phyloP scores from a whole-genome alignment of 768 basidiomycete species.

The Tricholomella constricta region DNA sequence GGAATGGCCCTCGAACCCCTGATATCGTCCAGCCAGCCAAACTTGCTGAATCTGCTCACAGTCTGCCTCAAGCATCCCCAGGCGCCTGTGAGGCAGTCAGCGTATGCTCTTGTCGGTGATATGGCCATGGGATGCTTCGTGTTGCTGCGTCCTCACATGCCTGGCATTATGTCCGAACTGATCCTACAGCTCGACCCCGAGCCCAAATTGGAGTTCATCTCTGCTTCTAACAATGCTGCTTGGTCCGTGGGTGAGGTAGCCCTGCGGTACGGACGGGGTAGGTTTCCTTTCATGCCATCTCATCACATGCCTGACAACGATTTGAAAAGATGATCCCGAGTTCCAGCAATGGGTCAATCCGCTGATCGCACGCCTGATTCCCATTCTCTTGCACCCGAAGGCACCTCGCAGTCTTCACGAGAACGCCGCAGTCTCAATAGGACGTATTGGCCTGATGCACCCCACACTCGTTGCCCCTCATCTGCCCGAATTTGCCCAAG shows the following conservation, averaged over 20 bases:
- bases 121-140: slow-evolving; percentile 95
- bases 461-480: slow-evolving; percentile 87
- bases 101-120: slow-evolving; percentile 98
- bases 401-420: slow-evolving; percentile 93
- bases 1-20: slow-evolving; percentile 75
- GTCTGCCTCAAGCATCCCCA: slow-evolving; percentile 95
- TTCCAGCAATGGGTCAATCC: slow-evolving; percentile 92
- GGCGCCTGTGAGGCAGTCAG: slow-evolving; percentile 92
- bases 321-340: slow-evolving; percentile 66
- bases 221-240: slow-evolving; percentile 98
- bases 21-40: slow-evolving; percentile 71
- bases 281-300: not conserved
- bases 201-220: slow-evolving; percentile 91
- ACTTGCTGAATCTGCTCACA: slow-evolving; percentile 77
- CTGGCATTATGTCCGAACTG: slow-evolving; percentile 88
- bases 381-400: slow-evolving; percentile 90
- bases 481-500: slow-evolving; percentile 86
- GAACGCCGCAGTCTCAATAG: slow-evolving; percentile 98
- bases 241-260: slow-evolving; percentile 99
- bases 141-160: slow-evolving; percentile 81
- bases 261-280: slow-evolving; percentile 83
- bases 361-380: slow-evolving; percentile 85
- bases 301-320: slow-evolving; percentile 5
- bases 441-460: slow-evolving; percentile 92
- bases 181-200: slow-evolving; percentile 90